Conservation (phyloP, 352 stramenopile genomes). For the Pythium scleroteichum region DNA sequence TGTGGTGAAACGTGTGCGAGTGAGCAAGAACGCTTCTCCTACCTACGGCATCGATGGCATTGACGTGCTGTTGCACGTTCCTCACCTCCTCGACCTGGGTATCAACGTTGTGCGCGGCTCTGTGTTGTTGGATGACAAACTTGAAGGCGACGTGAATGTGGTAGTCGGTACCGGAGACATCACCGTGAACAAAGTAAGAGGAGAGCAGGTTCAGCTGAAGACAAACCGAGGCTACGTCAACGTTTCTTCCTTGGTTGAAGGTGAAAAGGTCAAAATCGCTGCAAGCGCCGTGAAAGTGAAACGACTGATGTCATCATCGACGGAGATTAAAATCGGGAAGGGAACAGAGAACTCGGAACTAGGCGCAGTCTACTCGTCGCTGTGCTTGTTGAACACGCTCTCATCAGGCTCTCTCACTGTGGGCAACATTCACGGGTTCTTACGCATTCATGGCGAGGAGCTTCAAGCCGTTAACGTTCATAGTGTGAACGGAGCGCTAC, state of each 20-base stretch:
- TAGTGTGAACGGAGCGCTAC: constrained; percentile 66
- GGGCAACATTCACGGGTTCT: constrained; percentile 71
- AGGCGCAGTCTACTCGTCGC: constrained; percentile 72
- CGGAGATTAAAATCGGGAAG: constrained; percentile 61
- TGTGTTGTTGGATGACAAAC: constrained; percentile 55
- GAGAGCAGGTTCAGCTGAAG: constrained; percentile 55
- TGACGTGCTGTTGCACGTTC: constrained; percentile 24
- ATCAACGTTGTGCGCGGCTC: constrained; percentile 48
- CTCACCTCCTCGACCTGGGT: constrained; percentile 40
- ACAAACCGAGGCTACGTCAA: constrained; percentile 59
- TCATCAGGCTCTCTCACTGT: constrained; percentile 41
- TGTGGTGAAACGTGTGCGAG: background rate
- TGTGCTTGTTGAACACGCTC: constrained; percentile 47
- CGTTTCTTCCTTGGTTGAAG: constrained; percentile 54
- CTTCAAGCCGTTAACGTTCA: constrained; percentile 51
- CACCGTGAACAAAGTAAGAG: constrained; percentile 60
- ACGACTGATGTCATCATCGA: constrained; percentile 53
- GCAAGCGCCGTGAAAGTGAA: constrained; percentile 55
- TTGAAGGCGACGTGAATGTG: constrained; percentile 77
- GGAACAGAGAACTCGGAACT: constrained; percentile 38
- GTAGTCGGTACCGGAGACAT: constrained; percentile 60
- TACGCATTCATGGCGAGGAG: constrained; percentile 54
- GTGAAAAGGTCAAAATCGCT: constrained; percentile 50
- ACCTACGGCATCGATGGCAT: background rate
- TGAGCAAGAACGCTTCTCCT: constrained; percentile 6